Evolutionary conservation across 1,139 yeast genomes (phyloP).

Genomic region (Yamadazyma membranifaciens): DNA sequence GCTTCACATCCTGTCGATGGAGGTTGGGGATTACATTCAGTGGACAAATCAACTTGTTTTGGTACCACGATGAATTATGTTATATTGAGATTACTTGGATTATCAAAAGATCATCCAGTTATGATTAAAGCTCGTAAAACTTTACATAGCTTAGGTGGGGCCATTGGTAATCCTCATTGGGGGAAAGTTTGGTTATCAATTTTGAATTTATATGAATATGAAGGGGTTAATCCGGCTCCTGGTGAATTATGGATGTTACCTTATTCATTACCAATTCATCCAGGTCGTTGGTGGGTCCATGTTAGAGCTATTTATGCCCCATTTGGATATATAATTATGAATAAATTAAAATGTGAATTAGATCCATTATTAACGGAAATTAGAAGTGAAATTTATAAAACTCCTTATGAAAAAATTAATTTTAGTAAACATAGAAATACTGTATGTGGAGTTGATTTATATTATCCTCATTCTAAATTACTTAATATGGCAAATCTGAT

Average conservation of each 20-base stretch:
- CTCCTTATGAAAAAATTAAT: constrained; percentile 64
- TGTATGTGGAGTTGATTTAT: constrained; percentile 89
- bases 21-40: constrained; percentile 97
- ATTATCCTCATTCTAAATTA: constrained; percentile 81
- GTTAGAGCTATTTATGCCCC: constrained; percentile 91
- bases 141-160: constrained; percentile 78
- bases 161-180: constrained; percentile 93
- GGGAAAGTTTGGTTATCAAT: constrained; percentile 90
- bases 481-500: constrained; percentile 63
- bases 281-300: constrained; percentile 99
- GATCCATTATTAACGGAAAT: constrained; percentile 64
- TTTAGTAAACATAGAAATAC: constrained; percentile 72
- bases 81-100: constrained; percentile 70
- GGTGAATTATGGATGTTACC: constrained; percentile 94
- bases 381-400: constrained; percentile 72
- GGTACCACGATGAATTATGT: constrained; percentile 92
- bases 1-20: constrained; percentile 97
- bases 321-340: constrained; percentile 74
- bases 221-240: constrained; percentile 97
- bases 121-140: constrained; percentile 76
- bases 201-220: constrained; percentile 85
- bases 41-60: constrained; percentile 90
- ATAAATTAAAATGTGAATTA: constrained; percentile 53
- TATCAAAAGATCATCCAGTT: constrained; percentile 72
- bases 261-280: constrained; percentile 77